Percentiles rank a stretch among this genome's conserved stretches.
These are phyloP conservation scores for Volvariella volvacea DNA, from an alignment of 1,284 basidiomycete genomes.

Conservation along the genomic window DNA sequence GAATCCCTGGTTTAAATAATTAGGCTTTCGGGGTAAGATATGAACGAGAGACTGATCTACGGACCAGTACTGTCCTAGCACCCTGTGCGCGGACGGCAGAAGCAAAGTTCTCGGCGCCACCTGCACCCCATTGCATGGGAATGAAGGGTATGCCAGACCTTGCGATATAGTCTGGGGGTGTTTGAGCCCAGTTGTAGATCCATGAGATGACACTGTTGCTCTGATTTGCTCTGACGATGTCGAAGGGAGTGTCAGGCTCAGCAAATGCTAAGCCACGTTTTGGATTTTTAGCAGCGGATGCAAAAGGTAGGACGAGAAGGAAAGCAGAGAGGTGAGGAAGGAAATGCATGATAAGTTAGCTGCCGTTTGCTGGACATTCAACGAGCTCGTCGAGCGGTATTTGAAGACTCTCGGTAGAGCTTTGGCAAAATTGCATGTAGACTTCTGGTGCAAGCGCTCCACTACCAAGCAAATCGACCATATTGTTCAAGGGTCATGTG, in stretches of 20 bases:
- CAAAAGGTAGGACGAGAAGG: constrained; percentile 6
- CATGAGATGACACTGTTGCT: constrained; percentile 35
- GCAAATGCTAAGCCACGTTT: constrained; percentile 41
- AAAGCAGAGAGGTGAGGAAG: background rate
- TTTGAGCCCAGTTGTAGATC: constrained; percentile 41
- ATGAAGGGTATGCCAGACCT: constrained; percentile 35
- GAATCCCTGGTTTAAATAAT: constrained; percentile 26
- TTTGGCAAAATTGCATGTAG: no score
- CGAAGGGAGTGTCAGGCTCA: constrained; percentile 27
- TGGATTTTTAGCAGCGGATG: constrained; percentile 20
- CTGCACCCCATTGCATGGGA: constrained; percentile 46
- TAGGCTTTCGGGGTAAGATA: background rate
- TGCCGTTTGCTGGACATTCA: no score
- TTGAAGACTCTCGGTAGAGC: no score
- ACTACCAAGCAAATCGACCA: no score
- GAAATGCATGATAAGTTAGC: no score
- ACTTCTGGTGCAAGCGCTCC: no score
- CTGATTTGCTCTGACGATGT: constrained; percentile 37
- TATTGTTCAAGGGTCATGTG: no score
- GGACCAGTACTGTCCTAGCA: constrained; percentile 34
- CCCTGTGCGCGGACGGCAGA: constrained; percentile 29
- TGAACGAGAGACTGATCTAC: constrained; percentile 11
- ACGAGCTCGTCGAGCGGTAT: no score
- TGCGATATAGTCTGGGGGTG: constrained; percentile 30
- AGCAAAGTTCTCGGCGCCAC: constrained; percentile 28